These are phyloP conservation scores for Musa itinerans DNA, from an alignment of 176 grass and related monocot species.

Conservation along the genomic window DNA sequence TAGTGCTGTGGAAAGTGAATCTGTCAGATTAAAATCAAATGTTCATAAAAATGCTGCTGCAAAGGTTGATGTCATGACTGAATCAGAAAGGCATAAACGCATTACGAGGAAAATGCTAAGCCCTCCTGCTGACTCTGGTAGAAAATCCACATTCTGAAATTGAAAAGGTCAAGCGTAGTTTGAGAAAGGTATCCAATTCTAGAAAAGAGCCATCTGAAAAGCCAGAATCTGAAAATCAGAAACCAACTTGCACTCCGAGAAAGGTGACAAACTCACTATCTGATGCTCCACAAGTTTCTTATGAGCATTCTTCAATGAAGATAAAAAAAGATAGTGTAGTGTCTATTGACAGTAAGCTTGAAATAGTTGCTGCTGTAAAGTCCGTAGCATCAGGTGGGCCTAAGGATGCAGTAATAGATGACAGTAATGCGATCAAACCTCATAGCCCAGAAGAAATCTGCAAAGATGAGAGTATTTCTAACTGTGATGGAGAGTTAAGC, in stretches of 20 bases:
- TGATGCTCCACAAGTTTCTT: not conserved
- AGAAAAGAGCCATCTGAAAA: not conserved
- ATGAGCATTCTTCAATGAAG: not conserved
- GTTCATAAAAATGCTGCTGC: constrained; percentile 30
- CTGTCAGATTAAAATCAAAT: constrained; percentile 60
- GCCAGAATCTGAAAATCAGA: not conserved
- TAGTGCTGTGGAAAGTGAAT: constrained; percentile 73
- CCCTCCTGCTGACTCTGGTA: not conserved
- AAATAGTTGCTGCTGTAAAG: not conserved
- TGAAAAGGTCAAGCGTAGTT: constrained; percentile 7
- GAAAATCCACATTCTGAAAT: constrained; percentile 7
- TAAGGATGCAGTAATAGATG: not conserved
- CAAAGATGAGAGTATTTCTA: not conserved
- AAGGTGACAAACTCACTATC: not conserved
- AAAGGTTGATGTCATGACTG: not conserved
- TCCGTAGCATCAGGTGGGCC: not conserved
- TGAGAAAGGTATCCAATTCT: constrained; percentile 11
- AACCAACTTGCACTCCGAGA: not conserved
- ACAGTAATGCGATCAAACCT: not conserved
- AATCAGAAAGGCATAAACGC: not conserved
- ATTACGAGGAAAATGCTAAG: not conserved
- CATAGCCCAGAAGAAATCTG: not conserved
- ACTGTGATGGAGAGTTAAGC: not conserved
- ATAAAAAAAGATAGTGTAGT: not conserved
- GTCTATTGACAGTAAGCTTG: not conserved